Conservation (phyloP, 1,139 yeast species). For the Blastobotrys petasosporus region DNA sequence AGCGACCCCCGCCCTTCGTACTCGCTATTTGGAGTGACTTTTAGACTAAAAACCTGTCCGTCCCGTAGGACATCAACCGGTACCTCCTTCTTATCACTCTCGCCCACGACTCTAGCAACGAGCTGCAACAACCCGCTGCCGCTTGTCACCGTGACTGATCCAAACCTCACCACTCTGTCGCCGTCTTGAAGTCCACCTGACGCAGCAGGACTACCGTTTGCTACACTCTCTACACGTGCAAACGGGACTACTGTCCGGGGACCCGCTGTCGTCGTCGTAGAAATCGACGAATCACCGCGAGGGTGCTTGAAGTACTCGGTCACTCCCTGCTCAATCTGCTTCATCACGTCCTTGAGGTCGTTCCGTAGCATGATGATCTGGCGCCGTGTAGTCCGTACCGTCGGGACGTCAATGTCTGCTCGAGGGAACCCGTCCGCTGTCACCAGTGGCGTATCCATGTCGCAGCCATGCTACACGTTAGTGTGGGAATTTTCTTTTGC, state of each 20-base stretch:
- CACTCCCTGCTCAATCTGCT: slow-evolving; percentile 45
- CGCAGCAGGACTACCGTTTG: slow-evolving; percentile 31
- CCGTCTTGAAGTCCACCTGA: slow-evolving; percentile 31
- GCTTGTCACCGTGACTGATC: slow-evolving; percentile 48
- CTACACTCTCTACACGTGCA: slow-evolving; percentile 46
- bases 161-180: slow-evolving; percentile 52
- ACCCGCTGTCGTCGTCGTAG: not conserved
- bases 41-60: slow-evolving; percentile 26
- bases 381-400: slow-evolving; percentile 53
- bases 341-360: slow-evolving; percentile 52
- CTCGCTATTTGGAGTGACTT: slow-evolving; percentile 46
- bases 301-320: slow-evolving; percentile 37
- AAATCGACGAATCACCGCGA: no score
- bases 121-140: slow-evolving; percentile 43
- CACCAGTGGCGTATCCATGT: slow-evolving; percentile 60
- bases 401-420: slow-evolving; percentile 70
- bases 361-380: slow-evolving; percentile 62
- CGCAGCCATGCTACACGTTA: slow-evolving; percentile 37
- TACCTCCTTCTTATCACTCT: slow-evolving; percentile 24
- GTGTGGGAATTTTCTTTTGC: slow-evolving; percentile 5
- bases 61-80: slow-evolving; percentile 38
- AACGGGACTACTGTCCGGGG: slow-evolving; percentile 42
- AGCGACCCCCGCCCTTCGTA: slow-evolving; percentile 73
- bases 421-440: slow-evolving; percentile 81
- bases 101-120: slow-evolving; percentile 30